Percentiles rank a stretch among this genome's conserved stretches.
These are phyloP conservation scores for Delitschia confertaspora DNA, from an alignment of 495 filamentous ascomycete genomes.

Conservation along the genomic window DNA sequence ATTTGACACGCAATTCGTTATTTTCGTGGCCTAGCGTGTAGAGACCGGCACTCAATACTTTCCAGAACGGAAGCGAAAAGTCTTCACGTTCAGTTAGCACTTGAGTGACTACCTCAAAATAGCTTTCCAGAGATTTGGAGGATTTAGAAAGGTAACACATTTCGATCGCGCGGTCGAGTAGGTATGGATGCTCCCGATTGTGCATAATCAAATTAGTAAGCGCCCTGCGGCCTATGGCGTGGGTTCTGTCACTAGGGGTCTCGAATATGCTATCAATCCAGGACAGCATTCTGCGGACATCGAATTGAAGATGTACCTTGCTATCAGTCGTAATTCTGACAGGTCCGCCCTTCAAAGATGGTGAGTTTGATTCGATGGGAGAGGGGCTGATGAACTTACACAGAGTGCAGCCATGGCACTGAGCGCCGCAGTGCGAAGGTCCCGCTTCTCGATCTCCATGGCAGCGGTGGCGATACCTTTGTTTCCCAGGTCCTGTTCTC, in stretches of 20 bases:
- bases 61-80: slow-evolving; percentile 82
- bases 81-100: slow-evolving; percentile 72
- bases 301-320: slow-evolving; percentile 74
- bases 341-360: slow-evolving; percentile 56
- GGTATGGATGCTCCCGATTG: slow-evolving; percentile 72
- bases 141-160: slow-evolving; percentile 74
- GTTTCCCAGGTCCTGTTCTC: slow-evolving; percentile 56
- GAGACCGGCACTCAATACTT: slow-evolving; percentile 73
- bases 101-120: slow-evolving; percentile 85
- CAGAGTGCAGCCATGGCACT: slow-evolving; percentile 95
- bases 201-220: slow-evolving; percentile 85
- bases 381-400: slow-evolving; percentile 39
- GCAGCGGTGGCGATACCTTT: slow-evolving; percentile 68
- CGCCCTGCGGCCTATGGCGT: slow-evolving; percentile 82
- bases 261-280: slow-evolving; percentile 96
- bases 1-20: slow-evolving; percentile 78
- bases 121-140: slow-evolving; percentile 82
- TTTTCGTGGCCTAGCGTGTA: slow-evolving; percentile 88
- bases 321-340: slow-evolving; percentile 81
- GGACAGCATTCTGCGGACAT: slow-evolving; percentile 79
- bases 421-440: slow-evolving; percentile 78
- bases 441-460: slow-evolving; percentile 93
- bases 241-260: slow-evolving; percentile 76
- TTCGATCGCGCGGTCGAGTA: slow-evolving; percentile 78
- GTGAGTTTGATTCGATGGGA: not conserved